Percentiles rank a stretch among this genome's conserved stretches.
These are phyloP conservation scores for Penicillium decumbens DNA, from an alignment of 2,329 filamentous ascomycete genomes.

Conservation along the genomic window DNA sequence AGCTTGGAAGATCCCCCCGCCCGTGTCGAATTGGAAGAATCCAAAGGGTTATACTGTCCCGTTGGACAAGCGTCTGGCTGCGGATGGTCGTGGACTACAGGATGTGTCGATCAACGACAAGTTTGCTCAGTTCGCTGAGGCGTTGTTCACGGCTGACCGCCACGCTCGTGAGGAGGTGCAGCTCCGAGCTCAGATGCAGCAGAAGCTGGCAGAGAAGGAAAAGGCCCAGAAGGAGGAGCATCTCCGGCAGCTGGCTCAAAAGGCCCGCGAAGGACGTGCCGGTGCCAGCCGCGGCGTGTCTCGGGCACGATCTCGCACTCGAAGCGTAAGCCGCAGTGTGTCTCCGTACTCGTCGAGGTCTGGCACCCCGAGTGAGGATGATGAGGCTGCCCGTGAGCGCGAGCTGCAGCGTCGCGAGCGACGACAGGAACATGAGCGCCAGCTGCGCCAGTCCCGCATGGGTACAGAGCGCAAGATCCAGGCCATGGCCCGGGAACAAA, in stretches of 20 bases:
- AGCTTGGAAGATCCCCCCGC: slow-evolving; percentile 85
- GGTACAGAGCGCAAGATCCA: slow-evolving; percentile 86
- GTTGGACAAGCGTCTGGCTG: slow-evolving; percentile 88
- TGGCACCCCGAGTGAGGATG: slow-evolving; percentile 55
- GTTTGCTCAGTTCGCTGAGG: slow-evolving; percentile 93
- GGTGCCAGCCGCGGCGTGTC: slow-evolving; percentile 49
- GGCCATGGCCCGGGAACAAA: slow-evolving; percentile 89
- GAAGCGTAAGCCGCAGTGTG: slow-evolving; percentile 40
- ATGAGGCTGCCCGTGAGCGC: slow-evolving; percentile 67
- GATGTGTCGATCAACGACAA: slow-evolving; percentile 98
- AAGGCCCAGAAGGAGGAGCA: slow-evolving; percentile 92
- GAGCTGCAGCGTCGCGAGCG: slow-evolving; percentile 73
- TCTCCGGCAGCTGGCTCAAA: slow-evolving; percentile 78
- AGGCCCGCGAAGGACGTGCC: slow-evolving; percentile 76
- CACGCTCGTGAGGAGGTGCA: slow-evolving; percentile 95
- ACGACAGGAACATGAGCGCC: slow-evolving; percentile 76
- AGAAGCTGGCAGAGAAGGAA: slow-evolving; percentile 92
- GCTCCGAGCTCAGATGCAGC: slow-evolving; percentile 89
- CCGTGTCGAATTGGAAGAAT: slow-evolving; percentile 98
- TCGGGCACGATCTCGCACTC: slow-evolving; percentile 44
- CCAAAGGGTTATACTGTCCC: slow-evolving; percentile 97
- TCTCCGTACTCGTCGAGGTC: slow-evolving; percentile 44
- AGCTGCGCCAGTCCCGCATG: slow-evolving; percentile 91
- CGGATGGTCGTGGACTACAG: slow-evolving; percentile 84
- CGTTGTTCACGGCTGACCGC: slow-evolving; percentile 86